Evolutionary conservation across 1,284 basidiomycete species (phyloP), one percentile per base, ranked within the genome.

Genomic region (Ceratobasidium sp.): DNA sequence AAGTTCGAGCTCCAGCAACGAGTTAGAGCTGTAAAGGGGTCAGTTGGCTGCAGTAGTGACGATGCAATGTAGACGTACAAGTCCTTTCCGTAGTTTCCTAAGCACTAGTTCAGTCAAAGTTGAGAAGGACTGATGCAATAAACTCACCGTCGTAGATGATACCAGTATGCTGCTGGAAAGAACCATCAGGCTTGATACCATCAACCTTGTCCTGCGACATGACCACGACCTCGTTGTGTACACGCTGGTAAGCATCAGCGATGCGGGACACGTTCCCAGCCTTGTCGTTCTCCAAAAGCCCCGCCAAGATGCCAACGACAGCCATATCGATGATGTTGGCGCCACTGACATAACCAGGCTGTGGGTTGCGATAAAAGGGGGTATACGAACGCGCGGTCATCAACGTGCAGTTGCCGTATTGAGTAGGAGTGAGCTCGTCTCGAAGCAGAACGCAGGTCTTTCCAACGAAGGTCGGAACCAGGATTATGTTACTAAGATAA

Each of bases 261-360:
- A 91, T 77, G 2, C 86, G 79, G 24, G 84, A 81, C 0, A 80
- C 78, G 75, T 90, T 86, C n/a, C 75, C 76, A 29, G 84, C 86
- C 27, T 50, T 33, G 48, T 76, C 74, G 36, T 73, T 73, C 50
- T 64, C 75, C n/a, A 75, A 48, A 1, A 90, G 77, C 1, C 85
- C 88, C 2, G 83, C 82, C 75, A 89, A 86, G 63, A 90, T 87
- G 15, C 87, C 87, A 47, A 90, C 86, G 65, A 85, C 85, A 8
- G 88, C 85, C 19, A 90, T 82, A 78, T 90, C 89, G 29, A 90
- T 82, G 2, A 86, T 84, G 77, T 92, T 92, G 1, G 91, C 89
- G 31, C 90, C 90, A 8, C 89, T 89, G 31, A 89, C 80, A 56
- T 66, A 76, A 22, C 72, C 62, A 19, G 36, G 73, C 15, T 33